Base-by-base conservation (phyloP, 139 green algal species). In the Pseudopediastrum boryanum region DNA sequence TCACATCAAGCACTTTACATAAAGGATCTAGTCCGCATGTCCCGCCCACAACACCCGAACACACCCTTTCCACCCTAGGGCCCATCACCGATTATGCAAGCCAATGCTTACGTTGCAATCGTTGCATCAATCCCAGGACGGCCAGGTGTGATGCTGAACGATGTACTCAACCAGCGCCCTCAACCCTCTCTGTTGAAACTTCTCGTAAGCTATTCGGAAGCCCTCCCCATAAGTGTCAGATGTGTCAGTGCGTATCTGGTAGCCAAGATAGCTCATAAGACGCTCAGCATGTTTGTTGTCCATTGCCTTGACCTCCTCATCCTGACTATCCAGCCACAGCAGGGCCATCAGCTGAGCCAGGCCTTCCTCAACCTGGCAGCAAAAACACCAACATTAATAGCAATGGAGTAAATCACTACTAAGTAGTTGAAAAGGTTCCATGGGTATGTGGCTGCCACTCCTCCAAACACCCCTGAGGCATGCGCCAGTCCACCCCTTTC, bases 291-390 rank as follows among this genome's bases (percentile, higher is more conserved):
- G 77, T 8, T 59, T 4, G 33, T 68, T 58, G 33, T 62, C 64
- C 42, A 46, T 54, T 39, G 61, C 42, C n/a, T 87, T 75, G 44
- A 73, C 70, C 59, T 85, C 74, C 19, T 77, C 39, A 51, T 92
- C 71, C 79, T 92, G 86, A 42, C 67, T 65, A 67, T 96, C 93
- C 42, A 98, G 84, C 95, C 94, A 98, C 52, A 98, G 75, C 42
- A 91, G 83, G 0, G 92, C 93, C 94, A 98, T 92, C 25, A 98
- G 88, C 86, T 98, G 95, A 78, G 90, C 96, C 64, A 98, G 77
- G 0, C 95, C 95, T 86, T 98, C 95, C 85, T 98, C 95, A 31
- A 93, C 71, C 66, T 89, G 66, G 9, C 44, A 21, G 35, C 27
- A 27, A 25, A 29, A 3, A 31, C 33, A 25, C 63, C 29, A 4